phyloP scores from a whole-genome alignment of 2,329 filamentous ascomycete species.

The Dendryphion nanum region DNA sequence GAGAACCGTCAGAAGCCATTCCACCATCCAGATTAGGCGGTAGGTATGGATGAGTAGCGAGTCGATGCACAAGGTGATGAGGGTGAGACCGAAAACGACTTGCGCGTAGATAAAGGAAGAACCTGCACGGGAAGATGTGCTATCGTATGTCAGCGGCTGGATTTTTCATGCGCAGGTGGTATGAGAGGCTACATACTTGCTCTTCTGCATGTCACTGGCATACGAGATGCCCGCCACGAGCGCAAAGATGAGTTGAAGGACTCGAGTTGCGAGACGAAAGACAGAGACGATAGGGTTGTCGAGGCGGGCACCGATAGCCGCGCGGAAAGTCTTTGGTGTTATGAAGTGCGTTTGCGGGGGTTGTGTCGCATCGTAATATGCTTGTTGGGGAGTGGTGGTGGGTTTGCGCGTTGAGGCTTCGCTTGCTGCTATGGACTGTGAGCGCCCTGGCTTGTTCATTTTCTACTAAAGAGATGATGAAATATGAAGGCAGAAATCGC shows the following conservation, averaged over 20 bases:
- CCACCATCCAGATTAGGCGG: conserved; percentile 18
- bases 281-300: conserved; percentile 18
- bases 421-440: no score
- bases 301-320: conserved; percentile 16
- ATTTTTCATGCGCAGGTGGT: background rate
- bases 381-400: background rate
- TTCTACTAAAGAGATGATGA: no score
- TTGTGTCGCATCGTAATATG: background rate
- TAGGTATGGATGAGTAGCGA: conserved; percentile 19
- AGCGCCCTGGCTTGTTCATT: no score
- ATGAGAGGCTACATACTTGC: conserved; percentile 1
- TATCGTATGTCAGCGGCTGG: background rate
- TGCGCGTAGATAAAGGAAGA: conserved; percentile 19
- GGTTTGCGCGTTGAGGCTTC: no score
- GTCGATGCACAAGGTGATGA: conserved; percentile 15
- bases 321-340: conserved; percentile 17
- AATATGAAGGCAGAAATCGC: no score
- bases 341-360: conserved; percentile 36
- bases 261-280: conserved; percentile 17
- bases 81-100: conserved; percentile 16
- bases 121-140: background rate
- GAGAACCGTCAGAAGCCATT: conserved; percentile 17
- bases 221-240: conserved; percentile 24
- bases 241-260: conserved; percentile 22
- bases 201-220: conserved; percentile 16